Evolutionary conservation across 257 asterid genomes (phyloP), one percentile per base, ranked within the genome.

Genomic region (Solanum tarijense): DNA sequence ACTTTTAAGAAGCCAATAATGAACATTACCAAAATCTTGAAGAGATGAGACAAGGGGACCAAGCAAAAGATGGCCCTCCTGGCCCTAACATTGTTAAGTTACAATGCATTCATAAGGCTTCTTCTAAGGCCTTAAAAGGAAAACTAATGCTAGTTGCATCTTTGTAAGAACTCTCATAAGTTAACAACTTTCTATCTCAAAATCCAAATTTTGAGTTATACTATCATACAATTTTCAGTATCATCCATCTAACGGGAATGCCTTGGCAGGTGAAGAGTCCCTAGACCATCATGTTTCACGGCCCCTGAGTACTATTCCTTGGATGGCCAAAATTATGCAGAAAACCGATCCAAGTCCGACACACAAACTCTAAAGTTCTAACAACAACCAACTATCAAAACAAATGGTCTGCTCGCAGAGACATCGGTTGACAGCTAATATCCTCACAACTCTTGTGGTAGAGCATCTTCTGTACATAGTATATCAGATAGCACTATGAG

Each of bases 401-500:
- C 92, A 78, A 93, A 93, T 12, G 94, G 76, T 91, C 96, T 0
- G 92, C 92, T 60, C 90, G 84, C 0, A 95, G 83, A 29, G 92
- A 92, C 41, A 91, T 71, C 0, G 91, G 95, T 39, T 90, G 95
- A 93, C 96, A 94, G 89, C 93, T 87, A 69, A 92, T 78, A 60
- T 95, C 98, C 60, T 91, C 94, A 87, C 91, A 93, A 68, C 91
- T 96, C 92, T 90, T 91, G 90, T 95, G 94, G 86, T 93, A 93
- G 60, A 95, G 93, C 97, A 90, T 96, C 88, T 95, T 96, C 89
- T 96, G 98, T 90, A 95, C 98, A 78, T 95, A 96, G 88, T 94
- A 93, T 91, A 95, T 93, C 98, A 96, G 94, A 89, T 96, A 96
- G 3, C 97, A 96, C 89, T 95, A 98, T 29, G 98, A 95, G n/a